Percentiles rank a stretch among this genome's conserved stretches.
These are phyloP conservation scores for Cryphonectria japonica DNA, from an alignment of 2,329 filamentous ascomycete species.

Conservation along the genomic window DNA sequence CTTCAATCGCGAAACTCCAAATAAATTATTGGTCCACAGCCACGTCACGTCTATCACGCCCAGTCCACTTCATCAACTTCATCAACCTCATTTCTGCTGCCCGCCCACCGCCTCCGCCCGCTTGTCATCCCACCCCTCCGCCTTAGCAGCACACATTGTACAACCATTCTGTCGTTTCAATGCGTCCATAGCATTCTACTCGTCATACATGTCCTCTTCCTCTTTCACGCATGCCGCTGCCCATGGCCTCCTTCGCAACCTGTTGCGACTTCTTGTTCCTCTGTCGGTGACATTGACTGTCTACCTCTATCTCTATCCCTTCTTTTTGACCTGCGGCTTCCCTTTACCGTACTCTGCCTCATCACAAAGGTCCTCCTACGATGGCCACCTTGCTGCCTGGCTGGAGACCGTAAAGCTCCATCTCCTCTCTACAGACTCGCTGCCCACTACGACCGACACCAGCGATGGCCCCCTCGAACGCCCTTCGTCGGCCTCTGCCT, in stretches of 20 bases:
- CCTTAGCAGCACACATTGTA: background rate
- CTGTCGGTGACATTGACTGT: constrained; percentile 70
- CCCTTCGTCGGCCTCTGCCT: constrained; percentile 28
- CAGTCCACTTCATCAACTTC: background rate
- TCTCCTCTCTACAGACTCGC: constrained; percentile 35
- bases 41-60: background rate
- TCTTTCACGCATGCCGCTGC: constrained; percentile 5
- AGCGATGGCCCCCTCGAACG: constrained; percentile 31
- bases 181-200: constrained; percentile 4
- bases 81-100: background rate
- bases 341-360: constrained; percentile 49
- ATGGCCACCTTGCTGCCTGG: constrained; percentile 38
- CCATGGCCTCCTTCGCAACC: constrained; percentile 53
- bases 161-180: background rate
- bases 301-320: constrained; percentile 87
- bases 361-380: constrained; percentile 25
- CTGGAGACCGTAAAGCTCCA: constrained; percentile 47
- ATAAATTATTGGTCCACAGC: background rate
- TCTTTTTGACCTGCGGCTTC: constrained; percentile 81
- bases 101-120: background rate
- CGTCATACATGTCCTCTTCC: constrained; percentile 17
- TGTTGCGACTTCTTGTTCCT: constrained; percentile 61
- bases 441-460: constrained; percentile 29
- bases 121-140: background rate
- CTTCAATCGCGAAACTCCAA: background rate